These are phyloP conservation scores for Thecamonas trahens DNA, from an alignment of 78 protist species.

Conservation along the genomic window DNA sequence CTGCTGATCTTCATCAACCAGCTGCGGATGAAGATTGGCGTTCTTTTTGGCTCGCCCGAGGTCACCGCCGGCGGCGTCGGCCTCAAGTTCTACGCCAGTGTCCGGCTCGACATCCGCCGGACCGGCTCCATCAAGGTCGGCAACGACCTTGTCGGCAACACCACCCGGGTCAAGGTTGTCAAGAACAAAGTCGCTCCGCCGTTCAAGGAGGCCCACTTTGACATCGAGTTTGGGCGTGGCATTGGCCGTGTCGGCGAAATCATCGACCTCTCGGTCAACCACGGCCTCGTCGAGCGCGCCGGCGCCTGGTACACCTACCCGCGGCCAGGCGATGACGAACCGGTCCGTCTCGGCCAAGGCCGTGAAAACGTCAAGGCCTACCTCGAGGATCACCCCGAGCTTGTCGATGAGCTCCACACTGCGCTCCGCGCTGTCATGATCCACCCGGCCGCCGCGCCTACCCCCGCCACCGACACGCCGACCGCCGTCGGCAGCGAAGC, in stretches of 20 bases:
- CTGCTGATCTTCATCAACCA: slow-evolving; percentile 57
- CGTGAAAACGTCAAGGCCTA: slow-evolving; percentile 43
- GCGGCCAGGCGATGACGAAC: too few species aligned
- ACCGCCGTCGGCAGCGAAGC: too few species aligned
- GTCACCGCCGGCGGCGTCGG: slow-evolving; percentile 62
- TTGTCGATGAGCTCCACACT: slow-evolving; percentile 28
- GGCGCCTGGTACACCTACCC: slow-evolving; percentile 60
- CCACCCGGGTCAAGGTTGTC: slow-evolving; percentile 33
- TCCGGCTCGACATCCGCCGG: slow-evolving; percentile 47
- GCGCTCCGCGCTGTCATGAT: too few species aligned
- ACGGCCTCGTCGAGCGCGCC: slow-evolving; percentile 34
- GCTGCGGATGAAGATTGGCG: slow-evolving; percentile 62
- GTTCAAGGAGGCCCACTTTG: slow-evolving; percentile 51
- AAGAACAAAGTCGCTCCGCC: slow-evolving; percentile 67
- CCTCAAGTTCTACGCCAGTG: slow-evolving; percentile 44
- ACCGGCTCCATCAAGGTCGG: slow-evolving; percentile 46
- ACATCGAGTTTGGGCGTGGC: slow-evolving; percentile 51
- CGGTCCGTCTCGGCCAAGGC: slow-evolving; percentile 36
- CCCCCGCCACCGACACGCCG: too few species aligned
- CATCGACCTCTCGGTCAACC: slow-evolving; percentile 38
- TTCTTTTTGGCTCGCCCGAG: slow-evolving; percentile 68
- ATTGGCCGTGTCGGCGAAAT: slow-evolving; percentile 41
- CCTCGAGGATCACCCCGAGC: slow-evolving; percentile 25
- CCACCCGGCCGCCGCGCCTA: too few species aligned
- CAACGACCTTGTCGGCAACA: slow-evolving; percentile 32